Base-by-base conservation (phyloP, 306 rosid genomes). In the Prunus dulcis region DNA sequence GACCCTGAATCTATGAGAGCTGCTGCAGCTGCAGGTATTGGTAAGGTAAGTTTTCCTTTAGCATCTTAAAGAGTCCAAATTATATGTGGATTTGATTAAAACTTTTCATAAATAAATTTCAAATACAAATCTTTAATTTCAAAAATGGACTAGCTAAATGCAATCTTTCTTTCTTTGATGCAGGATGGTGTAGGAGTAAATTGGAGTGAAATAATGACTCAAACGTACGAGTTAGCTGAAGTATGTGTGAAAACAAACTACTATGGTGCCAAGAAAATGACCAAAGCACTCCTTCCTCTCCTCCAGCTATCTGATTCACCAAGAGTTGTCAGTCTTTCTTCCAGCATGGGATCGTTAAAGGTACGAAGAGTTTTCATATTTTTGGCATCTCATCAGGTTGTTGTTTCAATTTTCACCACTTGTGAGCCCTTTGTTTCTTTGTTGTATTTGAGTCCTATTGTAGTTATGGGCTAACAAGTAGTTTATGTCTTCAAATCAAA, bases 221-320 rank as follows among this genome's bases (percentile, higher is more conserved):
- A 80, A 45, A 78, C 15, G 20, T 73, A 80, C 13, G 87, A 84
- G 27, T 65, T 67, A 63, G 47, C 79, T 0, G 85, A 84, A 71
- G 79, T 38, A 71, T 61, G 79, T 55, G 20, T 84, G 12, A 62
- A 67, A 72, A 89, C 81, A 77, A 89, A 89, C 73, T 87, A 85
- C 78, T 73, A 75, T 41, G 88, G 91, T 68, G 71, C 85, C 23
- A 89, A 77, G 81, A 70, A 77, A 64, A 50, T 52, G 8, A 65
- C 75, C 18, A 23, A 67, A 75, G 74, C 82, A 55, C 84, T 87
- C 45, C 63, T 85, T 79, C 82, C 86, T 27, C 85, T 87, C 71
- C 91, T 89, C 28, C 84, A 77, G 51, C 66, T 78, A 67, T 89
- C 91, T 27, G 73, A 13, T 38, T 81, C 89, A 14, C 91, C 91